Conservation (phyloP, 164 flowering plant genomes). For the Cinnamomum chago region DNA sequence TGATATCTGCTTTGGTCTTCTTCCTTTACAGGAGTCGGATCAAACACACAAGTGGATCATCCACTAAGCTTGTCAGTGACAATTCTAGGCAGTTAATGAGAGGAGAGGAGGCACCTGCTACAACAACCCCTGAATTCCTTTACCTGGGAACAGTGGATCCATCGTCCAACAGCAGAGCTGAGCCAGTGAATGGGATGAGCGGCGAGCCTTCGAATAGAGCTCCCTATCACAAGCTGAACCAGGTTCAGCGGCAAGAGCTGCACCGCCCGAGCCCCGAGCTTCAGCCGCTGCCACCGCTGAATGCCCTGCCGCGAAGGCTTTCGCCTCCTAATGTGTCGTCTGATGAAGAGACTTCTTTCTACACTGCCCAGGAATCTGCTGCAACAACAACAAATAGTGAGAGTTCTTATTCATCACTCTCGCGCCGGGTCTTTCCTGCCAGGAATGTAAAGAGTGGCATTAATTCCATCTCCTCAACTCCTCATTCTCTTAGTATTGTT, state of each 20-base stretch:
- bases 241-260: constrained; percentile 50
- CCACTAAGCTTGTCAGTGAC: constrained; percentile 55
- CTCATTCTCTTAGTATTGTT: constrained; percentile 59
- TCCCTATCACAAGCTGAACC: constrained; percentile 55
- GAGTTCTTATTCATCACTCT: constrained; percentile 32
- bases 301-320: constrained; percentile 32
- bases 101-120: constrained; percentile 30
- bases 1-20: constrained; percentile 73
- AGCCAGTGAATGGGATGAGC: constrained; percentile 1
- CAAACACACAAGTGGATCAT: constrained; percentile 35
- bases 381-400: constrained; percentile 31
- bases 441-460: neutral
- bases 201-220: constrained; percentile 34
- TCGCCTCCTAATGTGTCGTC: constrained; percentile 32
- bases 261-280: constrained; percentile 90
- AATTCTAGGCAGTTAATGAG: constrained; percentile 27
- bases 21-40: constrained; percentile 53
- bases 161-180: constrained; percentile 13
- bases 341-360: constrained; percentile 58
- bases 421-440: constrained; percentile 20
- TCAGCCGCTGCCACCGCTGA: constrained; percentile 79
- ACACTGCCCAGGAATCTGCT: constrained; percentile 58
- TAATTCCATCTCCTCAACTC: constrained; percentile 23
- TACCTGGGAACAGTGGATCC: constrained; percentile 86
- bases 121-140: constrained; percentile 47